Evolutionary conservation across 2,329 filamentous ascomycete species (phyloP).

Genomic region (Verticillium dahliae): DNA sequence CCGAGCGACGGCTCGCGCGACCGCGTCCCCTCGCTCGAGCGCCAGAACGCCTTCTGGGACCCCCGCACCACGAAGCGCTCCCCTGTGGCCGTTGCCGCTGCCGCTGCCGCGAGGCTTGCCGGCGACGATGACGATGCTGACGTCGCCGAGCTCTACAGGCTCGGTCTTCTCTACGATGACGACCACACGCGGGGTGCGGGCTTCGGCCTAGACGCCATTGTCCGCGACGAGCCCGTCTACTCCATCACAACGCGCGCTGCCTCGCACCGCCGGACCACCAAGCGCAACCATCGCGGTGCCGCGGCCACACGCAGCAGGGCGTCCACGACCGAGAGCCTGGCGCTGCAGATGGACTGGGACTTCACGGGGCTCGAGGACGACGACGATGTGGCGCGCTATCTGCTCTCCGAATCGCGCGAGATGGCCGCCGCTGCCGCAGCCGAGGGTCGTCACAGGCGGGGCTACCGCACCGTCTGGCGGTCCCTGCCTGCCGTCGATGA

Average conservation of each 20-base stretch:
- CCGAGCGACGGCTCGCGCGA: constrained; percentile 27
- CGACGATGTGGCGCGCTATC: constrained; percentile 27
- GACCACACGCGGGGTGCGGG: constrained; percentile 24
- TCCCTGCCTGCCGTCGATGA: constrained; percentile 33
- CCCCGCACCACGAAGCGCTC: constrained; percentile 25
- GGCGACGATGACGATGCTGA: constrained; percentile 27
- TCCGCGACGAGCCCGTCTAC: constrained; percentile 29
- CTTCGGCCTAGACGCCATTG: constrained; percentile 33
- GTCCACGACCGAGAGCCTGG: constrained; percentile 10
- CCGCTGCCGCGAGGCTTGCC: background rate
- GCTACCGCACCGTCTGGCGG: constrained; percentile 14
- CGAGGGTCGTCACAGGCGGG: constrained; percentile 6
- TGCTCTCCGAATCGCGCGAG: constrained; percentile 17
- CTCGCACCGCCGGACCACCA: too few relatives aligned
- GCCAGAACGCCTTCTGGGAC: constrained; percentile 40
- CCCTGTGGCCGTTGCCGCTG: too few relatives aligned
- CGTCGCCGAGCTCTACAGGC: constrained; percentile 33
- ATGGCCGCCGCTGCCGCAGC: constrained; percentile 14
- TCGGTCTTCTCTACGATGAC: constrained; percentile 39
- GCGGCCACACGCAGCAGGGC: constrained; percentile 14
- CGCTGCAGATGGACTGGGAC: constrained; percentile 31
- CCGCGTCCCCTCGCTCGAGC: constrained; percentile 31
- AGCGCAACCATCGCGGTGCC: background rate
- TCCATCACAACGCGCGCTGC: constrained; percentile 28
- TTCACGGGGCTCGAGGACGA: constrained; percentile 35